These are phyloP conservation scores for Mycena sp. DNA, from an alignment of 1,284 basidiomycete genomes.

Conservation along the genomic window DNA sequence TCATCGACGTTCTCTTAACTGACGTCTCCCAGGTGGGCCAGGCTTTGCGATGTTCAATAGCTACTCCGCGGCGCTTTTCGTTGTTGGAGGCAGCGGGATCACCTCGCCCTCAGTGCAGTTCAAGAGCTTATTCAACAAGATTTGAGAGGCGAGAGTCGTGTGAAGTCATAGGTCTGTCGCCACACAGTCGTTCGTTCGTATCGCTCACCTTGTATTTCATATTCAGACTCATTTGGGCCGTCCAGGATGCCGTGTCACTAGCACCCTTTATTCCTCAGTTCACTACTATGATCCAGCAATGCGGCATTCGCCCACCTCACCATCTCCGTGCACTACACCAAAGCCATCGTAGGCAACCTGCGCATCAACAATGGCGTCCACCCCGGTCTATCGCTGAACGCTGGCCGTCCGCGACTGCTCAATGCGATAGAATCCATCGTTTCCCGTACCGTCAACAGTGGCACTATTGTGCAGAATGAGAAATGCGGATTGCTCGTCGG, in stretches of 20 bases:
- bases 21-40: slow-evolving; percentile 57
- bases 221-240: slow-evolving; percentile 66
- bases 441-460: no score
- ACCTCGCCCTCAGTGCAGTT: slow-evolving; percentile 68
- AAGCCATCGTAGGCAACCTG: slow-evolving; percentile 50
- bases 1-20: background rate
- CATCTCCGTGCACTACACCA: slow-evolving; percentile 73
- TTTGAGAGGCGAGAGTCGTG: slow-evolving; percentile 56
- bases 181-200: background rate
- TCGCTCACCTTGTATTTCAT: background rate
- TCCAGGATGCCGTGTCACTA: slow-evolving; percentile 65
- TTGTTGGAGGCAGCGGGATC: slow-evolving; percentile 80
- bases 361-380: slow-evolving; percentile 47
- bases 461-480: slow-evolving; percentile 38
- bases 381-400: slow-evolving; percentile 54
- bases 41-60: slow-evolving; percentile 67
- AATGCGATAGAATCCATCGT: slow-evolving; percentile 59
- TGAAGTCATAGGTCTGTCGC: slow-evolving; percentile 55
- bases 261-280: slow-evolving; percentile 64
- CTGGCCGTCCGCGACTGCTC: slow-evolving; percentile 59
- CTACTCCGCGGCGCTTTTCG: slow-evolving; percentile 73
- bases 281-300: slow-evolving; percentile 57
- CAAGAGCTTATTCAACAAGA: slow-evolving; percentile 74
- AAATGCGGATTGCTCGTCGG: slow-evolving; percentile 73
- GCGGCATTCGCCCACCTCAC: slow-evolving; percentile 52